Percentiles rank a stretch among this genome's conserved stretches.
These are phyloP conservation scores for Calamus simplicifolius DNA, from an alignment of 176 grass and related monocot genomes.

Conservation along the genomic window DNA sequence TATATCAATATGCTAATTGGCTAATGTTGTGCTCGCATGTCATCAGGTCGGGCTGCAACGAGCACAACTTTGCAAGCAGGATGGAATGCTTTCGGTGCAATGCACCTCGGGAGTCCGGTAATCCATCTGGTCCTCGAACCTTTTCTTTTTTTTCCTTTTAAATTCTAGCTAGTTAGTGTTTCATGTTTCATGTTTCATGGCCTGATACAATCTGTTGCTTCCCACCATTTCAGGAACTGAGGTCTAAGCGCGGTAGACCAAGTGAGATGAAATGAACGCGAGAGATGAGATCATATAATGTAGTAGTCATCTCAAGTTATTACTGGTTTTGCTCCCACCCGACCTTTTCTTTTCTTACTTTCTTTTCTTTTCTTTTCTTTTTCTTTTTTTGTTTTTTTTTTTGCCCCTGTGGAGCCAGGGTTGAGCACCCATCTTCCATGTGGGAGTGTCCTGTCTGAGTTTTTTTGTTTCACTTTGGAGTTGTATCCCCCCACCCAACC, in stretches of 20 bases:
- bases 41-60: conserved; percentile 19
- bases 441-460: too few relatives aligned
- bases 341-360: not conserved
- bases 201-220: too few relatives aligned
- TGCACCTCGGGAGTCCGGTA: conserved; percentile 21
- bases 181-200: too few relatives aligned
- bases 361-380: not conserved
- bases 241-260: too few relatives aligned
- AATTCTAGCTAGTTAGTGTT: too few relatives aligned
- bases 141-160: not conserved
- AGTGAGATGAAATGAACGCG: too few relatives aligned
- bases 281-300: not conserved
- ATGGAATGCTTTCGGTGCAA: conserved; percentile 25
- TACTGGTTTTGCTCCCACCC: not conserved
- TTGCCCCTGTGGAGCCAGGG: not conserved
- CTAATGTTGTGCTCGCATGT: too few relatives aligned
- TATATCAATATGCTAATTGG: too few relatives aligned
- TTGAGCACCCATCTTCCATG: too few relatives aligned
- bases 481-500: too few relatives aligned
- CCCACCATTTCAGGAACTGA: too few relatives aligned
- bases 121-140: not conserved
- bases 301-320: not conserved
- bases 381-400: not conserved
- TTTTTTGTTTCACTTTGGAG: too few relatives aligned
- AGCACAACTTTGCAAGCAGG: conserved; percentile 26